These are phyloP conservation scores for Conringia planisiliqua DNA, from an alignment of 345 rosid genomes.

Conservation along the genomic window DNA sequence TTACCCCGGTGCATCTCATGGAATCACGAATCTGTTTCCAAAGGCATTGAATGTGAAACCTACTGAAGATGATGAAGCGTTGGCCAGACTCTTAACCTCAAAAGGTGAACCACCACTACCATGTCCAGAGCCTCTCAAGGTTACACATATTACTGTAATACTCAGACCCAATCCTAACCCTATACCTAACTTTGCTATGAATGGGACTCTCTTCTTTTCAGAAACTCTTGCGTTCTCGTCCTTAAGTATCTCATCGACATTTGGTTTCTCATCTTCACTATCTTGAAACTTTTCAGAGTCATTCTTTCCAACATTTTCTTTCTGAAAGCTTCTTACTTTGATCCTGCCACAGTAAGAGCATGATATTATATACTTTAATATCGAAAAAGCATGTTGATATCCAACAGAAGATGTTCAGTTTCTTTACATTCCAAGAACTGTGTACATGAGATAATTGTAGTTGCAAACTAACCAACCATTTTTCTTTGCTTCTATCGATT, in stretches of 20 bases:
- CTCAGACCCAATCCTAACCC: conserved; percentile 56
- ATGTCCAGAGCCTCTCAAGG: conserved; percentile 26
- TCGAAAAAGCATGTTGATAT: not conserved
- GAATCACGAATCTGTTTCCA: conserved; percentile 66
- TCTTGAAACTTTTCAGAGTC: conserved; percentile 32
- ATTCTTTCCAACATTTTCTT: conserved; percentile 32
- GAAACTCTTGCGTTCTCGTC: conserved; percentile 9
- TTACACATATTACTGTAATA: conserved; percentile 43
- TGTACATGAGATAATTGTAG: too few species aligned
- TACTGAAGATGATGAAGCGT: conserved; percentile 47
- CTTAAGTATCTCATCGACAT: conserved; percentile 25
- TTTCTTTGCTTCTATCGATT: not conserved
- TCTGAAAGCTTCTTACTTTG: conserved; percentile 45
- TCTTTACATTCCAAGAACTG: too few species aligned
- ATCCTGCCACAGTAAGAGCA: conserved; percentile 7
- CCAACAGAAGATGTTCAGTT: not conserved
- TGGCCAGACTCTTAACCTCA: conserved; percentile 49
- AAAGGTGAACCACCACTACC: conserved; percentile 49
- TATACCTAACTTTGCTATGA: conserved; percentile 50
- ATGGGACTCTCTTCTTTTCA: conserved; percentile 35
- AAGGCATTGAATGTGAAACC: conserved; percentile 74
- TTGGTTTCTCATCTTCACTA: conserved; percentile 26
- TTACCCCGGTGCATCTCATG: conserved; percentile 78
- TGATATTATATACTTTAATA: not conserved
- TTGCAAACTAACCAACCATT: not conserved